Base-by-base conservation (phyloP, 495 filamentous ascomycete species). In the Aspergillus leporis region DNA sequence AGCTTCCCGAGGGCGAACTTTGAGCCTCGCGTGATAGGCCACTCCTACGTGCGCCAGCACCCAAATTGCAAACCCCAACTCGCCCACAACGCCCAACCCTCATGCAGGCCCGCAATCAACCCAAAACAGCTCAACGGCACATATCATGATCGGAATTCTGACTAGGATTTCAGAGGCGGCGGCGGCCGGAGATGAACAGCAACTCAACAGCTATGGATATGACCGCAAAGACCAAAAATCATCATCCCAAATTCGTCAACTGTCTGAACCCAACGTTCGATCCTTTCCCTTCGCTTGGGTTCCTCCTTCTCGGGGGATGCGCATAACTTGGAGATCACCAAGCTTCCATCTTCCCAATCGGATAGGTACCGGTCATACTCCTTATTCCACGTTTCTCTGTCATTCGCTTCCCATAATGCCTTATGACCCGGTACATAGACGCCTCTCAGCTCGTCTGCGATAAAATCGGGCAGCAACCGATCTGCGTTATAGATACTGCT, bases 281-380 rank as follows among this genome's bases (percentile, higher is more conserved):
- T 61, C 6, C 61, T 53, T 21, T 60, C 55, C 16, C 61, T 53
- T 16, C 52, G 48, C 5, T 56, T 38, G 0, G 47, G 31, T 5
- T 59, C 48, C 1, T 61, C 66, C 5, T 60, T 65, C 31, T 64
- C 62, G 2, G 53, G 36, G 2, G 64, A 66, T 45, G 38, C 48
- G 76, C 78, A 81, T 2, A 82, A 64, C 59, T 80, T 77, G 1
- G 70, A 69, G 13, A 81, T 77, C 6, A 63, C 63, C 25, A 83
- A 58, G 43, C 62, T 65, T 10, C 66, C 70, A 32, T 72, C 75
- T 25, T 68, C 52, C 78, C 79, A 80, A 10, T 63, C 59, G 7
- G 63, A 58, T 21, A 80, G 61, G 53, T 79, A 60, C 0, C 65
- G 55, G 50, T 80, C 72, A 54, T 81, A 82, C 50, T 68, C 61